These are phyloP conservation scores for Cryptosporidium ryanae DNA, from an alignment of 169 alveolate genomes.

Conservation along the genomic window DNA sequence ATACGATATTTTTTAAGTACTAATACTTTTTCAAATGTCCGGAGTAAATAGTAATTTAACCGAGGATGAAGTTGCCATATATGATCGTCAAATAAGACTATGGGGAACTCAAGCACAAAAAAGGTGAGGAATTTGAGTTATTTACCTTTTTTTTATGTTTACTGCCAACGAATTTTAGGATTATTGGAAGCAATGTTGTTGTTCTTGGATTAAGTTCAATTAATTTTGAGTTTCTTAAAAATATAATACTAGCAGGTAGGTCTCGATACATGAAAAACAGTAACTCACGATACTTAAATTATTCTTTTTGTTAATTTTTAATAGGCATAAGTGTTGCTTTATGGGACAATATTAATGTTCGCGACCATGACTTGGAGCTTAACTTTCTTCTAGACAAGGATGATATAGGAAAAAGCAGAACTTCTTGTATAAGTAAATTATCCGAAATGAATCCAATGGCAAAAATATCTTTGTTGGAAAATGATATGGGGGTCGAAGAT, in stretches of 20 bases:
- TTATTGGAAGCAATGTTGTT: conserved; percentile 63
- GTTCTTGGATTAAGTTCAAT: conserved; percentile 76
- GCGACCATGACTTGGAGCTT: conserved; percentile 11
- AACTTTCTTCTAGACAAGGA: conserved; percentile 29
- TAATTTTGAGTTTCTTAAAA: conserved; percentile 75
- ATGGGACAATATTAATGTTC: conserved; percentile 42
- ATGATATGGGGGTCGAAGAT: background rate
- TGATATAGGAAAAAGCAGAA: conserved; percentile 56
- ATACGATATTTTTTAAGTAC: background rate
- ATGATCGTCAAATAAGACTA: conserved; percentile 79
- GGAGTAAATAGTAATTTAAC: conserved; percentile 75
- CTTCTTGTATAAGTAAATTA: conserved; percentile 20
- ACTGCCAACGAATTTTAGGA: conserved; percentile 20
- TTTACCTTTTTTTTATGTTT: background rate
- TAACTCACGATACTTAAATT: background rate
- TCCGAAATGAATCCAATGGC: conserved; percentile 60
- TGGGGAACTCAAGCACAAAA: conserved; percentile 79
- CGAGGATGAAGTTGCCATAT: conserved; percentile 67
- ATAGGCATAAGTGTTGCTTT: conserved; percentile 32
- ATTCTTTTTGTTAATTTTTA: background rate
- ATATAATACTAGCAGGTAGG: conserved; percentile 79
- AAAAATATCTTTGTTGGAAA: conserved; percentile 2
- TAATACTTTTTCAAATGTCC: background rate
- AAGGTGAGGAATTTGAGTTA: conserved; percentile 42
- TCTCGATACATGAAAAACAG: background rate